A percentile compares a stretch with the other conserved stretches of the same genome.
Evolutionary conservation across 2,329 filamentous ascomycete species (phyloP).

Genomic region (Epichloe coenophiala): DNA sequence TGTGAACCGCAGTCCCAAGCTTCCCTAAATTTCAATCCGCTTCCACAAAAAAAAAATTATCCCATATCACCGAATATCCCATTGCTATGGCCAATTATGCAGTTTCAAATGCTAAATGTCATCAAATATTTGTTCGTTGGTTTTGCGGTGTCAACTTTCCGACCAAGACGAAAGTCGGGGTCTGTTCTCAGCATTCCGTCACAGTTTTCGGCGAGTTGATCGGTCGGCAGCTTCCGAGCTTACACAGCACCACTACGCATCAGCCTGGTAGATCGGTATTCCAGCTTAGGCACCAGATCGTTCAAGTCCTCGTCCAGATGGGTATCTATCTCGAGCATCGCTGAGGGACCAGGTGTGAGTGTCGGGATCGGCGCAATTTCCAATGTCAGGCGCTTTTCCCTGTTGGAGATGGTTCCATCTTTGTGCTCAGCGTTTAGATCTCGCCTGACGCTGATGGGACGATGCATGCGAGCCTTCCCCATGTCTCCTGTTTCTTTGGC

Average conservation of each 20-base stretch:
- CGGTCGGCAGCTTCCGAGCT: background rate
- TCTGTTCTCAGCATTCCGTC: background rate
- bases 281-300: conserved; percentile 22
- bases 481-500: conserved; percentile 25
- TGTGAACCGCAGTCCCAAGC: background rate
- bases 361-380: conserved; percentile 9
- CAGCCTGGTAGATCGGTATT: conserved; percentile 28
- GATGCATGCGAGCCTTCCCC: conserved; percentile 32
- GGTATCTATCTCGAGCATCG: conserved; percentile 20
- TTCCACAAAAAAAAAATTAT: background rate
- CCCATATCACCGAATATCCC: background rate
- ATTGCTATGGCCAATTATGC: background rate
- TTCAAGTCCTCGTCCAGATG: conserved; percentile 27
- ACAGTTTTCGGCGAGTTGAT: background rate
- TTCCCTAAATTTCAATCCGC: background rate
- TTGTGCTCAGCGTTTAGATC: conserved; percentile 22
- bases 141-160: background rate
- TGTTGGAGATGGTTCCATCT: conserved; percentile 12
- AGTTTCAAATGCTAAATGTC: background rate
- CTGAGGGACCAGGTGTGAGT: conserved; percentile 7
- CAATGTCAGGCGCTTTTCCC: conserved; percentile 11
- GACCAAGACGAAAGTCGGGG: too few relatives aligned
- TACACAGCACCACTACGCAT: conserved; percentile 19
- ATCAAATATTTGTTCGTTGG: background rate
- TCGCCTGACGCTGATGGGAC: conserved; percentile 39